phyloP scores from a whole-genome alignment of 805 yeast species.

The Lipomyces orientalis region DNA sequence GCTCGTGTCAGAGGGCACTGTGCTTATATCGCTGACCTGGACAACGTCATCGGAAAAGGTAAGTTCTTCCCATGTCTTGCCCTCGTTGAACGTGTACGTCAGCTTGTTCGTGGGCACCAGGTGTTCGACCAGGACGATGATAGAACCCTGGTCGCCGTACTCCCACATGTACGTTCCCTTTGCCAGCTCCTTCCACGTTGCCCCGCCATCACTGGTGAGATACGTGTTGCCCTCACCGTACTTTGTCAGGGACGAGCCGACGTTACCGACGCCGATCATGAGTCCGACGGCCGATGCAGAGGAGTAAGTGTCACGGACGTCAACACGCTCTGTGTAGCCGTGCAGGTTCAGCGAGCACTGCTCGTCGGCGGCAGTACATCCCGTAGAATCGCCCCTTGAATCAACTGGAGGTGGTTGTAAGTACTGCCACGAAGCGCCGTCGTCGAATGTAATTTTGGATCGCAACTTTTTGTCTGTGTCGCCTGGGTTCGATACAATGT shows the following conservation, averaged over 20 bases:
- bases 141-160: conserved; percentile 92
- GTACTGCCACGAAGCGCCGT: conserved; percentile 86
- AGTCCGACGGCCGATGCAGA: conserved; percentile 90
- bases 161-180: conserved; percentile 90
- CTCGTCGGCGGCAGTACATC: conserved; percentile 58
- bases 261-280: conserved; percentile 92
- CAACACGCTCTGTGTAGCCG: conserved; percentile 86
- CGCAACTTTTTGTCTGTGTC: conserved; percentile 64
- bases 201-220: conserved; percentile 88
- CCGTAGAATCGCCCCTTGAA: conserved; percentile 61
- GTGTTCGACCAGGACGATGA: conserved; percentile 72
- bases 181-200: conserved; percentile 79
- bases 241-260: conserved; percentile 65
- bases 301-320: conserved; percentile 81
- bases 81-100: conserved; percentile 76
- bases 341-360: conserved; percentile 84
- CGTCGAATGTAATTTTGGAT: conserved; percentile 82
- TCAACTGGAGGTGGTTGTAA: conserved; percentile 72
- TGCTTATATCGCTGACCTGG: conserved; percentile 72
- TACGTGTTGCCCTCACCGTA: conserved; percentile 68
- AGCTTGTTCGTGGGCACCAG: conserved; percentile 63
- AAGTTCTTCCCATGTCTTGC: conserved; percentile 72
- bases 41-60: conserved; percentile 65
- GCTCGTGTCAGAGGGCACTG: conserved; percentile 92
- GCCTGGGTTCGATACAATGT: conserved; percentile 64